Evolutionary conservation across 1,139 yeast species (phyloP).

Genomic region (Suhomyces kunorum): DNA sequence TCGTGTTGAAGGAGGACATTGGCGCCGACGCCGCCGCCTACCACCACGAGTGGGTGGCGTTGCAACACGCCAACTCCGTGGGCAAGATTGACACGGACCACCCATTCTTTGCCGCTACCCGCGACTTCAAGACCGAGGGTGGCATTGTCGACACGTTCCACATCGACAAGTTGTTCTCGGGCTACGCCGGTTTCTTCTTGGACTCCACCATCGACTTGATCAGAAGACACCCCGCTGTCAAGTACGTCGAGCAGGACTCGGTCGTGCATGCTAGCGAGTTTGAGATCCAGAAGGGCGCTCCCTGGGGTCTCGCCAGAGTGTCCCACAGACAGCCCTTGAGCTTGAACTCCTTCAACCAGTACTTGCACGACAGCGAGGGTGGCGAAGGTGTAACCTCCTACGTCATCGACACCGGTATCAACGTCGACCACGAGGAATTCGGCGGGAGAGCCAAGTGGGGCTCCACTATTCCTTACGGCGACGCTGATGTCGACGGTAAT

Average conservation of each 20-base stretch:
- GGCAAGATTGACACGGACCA: conserved; percentile 30
- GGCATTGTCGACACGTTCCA: conserved; percentile 71
- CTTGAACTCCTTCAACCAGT: conserved; percentile 80
- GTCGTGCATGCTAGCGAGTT: conserved; percentile 67
- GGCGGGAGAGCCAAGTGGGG: conserved; percentile 96
- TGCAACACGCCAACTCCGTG: conserved; percentile 43
- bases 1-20: conserved; percentile 67
- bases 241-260: conserved; percentile 79
- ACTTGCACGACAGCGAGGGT: conserved; percentile 77
- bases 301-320: conserved; percentile 96
- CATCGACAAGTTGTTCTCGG: conserved; percentile 54
- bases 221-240: conserved; percentile 71
- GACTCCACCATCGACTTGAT: conserved; percentile 70
- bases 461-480: conserved; percentile 81
- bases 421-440: conserved; percentile 76
- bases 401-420: conserved; percentile 91
- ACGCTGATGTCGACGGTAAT: conserved; percentile 82
- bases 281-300: conserved; percentile 75
- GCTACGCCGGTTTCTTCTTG: conserved; percentile 77
- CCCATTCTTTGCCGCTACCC: conserved; percentile 42
- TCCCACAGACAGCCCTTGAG: conserved; percentile 81
- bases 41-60: conserved; percentile 67
- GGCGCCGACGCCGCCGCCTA: conserved; percentile 50
- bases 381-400: conserved; percentile 94
- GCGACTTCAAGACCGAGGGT: conserved; percentile 37